These are phyloP conservation scores for Podaxis sp. DNA, from an alignment of 768 basidiomycete genomes.

Conservation along the genomic window DNA sequence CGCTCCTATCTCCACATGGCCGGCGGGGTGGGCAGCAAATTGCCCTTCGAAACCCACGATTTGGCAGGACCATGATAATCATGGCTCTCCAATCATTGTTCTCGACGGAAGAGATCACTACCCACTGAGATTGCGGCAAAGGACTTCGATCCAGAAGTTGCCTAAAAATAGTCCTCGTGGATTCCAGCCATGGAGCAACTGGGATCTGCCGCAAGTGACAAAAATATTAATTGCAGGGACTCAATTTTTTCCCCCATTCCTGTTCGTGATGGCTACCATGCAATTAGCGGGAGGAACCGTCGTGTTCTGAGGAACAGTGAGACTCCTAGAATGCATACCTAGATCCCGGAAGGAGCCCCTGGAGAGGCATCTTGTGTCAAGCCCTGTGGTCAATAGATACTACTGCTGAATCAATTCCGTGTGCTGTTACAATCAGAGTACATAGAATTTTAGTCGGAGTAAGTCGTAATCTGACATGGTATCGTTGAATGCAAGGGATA, in stretches of 20 bases:
- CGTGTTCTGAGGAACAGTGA: not conserved
- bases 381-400: not conserved
- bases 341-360: not conserved
- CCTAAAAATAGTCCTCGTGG: not conserved
- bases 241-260: not conserved
- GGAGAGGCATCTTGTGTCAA: not conserved
- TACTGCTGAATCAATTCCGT: not conserved
- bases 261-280: not conserved
- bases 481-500: conserved; percentile 4
- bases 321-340: not conserved
- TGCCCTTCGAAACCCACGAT: conserved; percentile 19
- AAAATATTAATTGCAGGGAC: not conserved
- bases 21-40: not conserved
- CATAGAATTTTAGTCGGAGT: not conserved
- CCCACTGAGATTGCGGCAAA: not conserved
- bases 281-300: not conserved
- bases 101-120: conserved; percentile 4
- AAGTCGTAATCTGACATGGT: conserved; percentile 11
- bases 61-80: conserved; percentile 14
- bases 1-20: conserved; percentile 8
- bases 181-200: not conserved
- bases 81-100: conserved; percentile 7
- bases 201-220: conserved; percentile 1
- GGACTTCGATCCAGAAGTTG: not conserved
- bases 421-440: conserved; percentile 8